Percentiles rank a stretch among this genome's conserved stretches.
These are phyloP conservation scores for Capronia epimyces DNA, from an alignment of 2,329 filamentous ascomycete species.

Conservation along the genomic window DNA sequence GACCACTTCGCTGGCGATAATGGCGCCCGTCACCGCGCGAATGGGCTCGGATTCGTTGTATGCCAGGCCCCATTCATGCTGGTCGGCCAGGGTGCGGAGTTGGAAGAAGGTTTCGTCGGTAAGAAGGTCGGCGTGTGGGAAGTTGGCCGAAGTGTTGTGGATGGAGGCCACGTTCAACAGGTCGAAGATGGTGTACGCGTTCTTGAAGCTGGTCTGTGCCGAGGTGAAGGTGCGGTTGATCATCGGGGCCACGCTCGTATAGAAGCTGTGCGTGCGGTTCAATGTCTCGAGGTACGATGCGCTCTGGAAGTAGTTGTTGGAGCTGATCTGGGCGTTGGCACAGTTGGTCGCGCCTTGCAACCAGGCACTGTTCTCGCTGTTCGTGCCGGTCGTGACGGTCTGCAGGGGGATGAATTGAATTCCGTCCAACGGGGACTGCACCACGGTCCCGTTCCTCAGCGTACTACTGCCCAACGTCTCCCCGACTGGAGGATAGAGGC, in stretches of 20 bases:
- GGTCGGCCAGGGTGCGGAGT: slow-evolving; percentile 67
- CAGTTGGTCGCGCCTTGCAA: slow-evolving; percentile 55
- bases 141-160: slow-evolving; percentile 54
- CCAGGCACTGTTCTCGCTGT: slow-evolving; percentile 54
- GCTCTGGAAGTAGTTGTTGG: slow-evolving; percentile 54
- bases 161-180: slow-evolving; percentile 58
- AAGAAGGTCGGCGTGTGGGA: slow-evolving; percentile 54
- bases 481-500: slow-evolving; percentile 74
- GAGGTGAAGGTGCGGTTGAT: slow-evolving; percentile 49
- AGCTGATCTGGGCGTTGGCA: slow-evolving; percentile 51
- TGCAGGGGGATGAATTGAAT: slow-evolving; percentile 80
- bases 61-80: slow-evolving; percentile 75
- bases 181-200: slow-evolving; percentile 63
- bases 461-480: slow-evolving; percentile 49
- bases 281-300: slow-evolving; percentile 46
- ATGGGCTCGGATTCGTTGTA: slow-evolving; percentile 60
- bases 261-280: slow-evolving; percentile 50
- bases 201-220: slow-evolving; percentile 52
- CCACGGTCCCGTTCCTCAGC: slow-evolving; percentile 63
- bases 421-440: slow-evolving; percentile 66
- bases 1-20: slow-evolving; percentile 60
- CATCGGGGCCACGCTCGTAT: slow-evolving; percentile 47
- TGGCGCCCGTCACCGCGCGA: slow-evolving; percentile 52
- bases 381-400: slow-evolving; percentile 54
- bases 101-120: slow-evolving; percentile 58